These are phyloP conservation scores for Xerocomus potaroensis DNA, from an alignment of 768 basidiomycete genomes.

Conservation along the genomic window DNA sequence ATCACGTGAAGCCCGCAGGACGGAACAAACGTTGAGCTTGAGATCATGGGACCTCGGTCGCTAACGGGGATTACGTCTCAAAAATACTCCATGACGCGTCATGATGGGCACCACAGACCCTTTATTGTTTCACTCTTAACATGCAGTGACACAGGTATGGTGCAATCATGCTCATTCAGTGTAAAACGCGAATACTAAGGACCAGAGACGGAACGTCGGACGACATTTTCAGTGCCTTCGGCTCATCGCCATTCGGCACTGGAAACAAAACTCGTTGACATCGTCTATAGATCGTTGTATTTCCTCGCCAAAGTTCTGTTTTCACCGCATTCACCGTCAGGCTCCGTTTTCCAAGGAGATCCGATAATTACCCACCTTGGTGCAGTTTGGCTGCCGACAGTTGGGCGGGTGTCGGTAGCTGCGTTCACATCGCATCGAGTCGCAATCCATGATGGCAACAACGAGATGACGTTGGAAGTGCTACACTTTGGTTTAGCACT, in stretches of 20 bases:
- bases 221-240: slow-evolving; percentile 24
- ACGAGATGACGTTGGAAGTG: slow-evolving; percentile 78
- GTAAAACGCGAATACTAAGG: slow-evolving; percentile 1
- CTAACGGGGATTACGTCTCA: neutral
- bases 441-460: slow-evolving; percentile 73
- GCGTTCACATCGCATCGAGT: slow-evolving; percentile 56
- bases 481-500: slow-evolving; percentile 33
- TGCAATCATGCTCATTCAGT: slow-evolving; percentile 21
- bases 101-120: slow-evolving; percentile 6
- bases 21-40: neutral
- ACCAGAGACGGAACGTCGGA: neutral
- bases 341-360: slow-evolving; percentile 9
- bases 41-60: slow-evolving; percentile 3
- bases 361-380: slow-evolving; percentile 44
- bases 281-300: slow-evolving; percentile 65
- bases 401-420: slow-evolving; percentile 55
- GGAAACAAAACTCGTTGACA: slow-evolving; percentile 68
- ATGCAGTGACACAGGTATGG: slow-evolving; percentile 27
- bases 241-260: slow-evolving; percentile 58
- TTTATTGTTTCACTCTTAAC: slow-evolving; percentile 17
- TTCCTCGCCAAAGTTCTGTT: slow-evolving; percentile 63
- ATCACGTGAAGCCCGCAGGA: slow-evolving; percentile 9
- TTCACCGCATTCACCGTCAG: slow-evolving; percentile 5
- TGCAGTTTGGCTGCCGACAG: slow-evolving; percentile 53
- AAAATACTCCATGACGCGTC: neutral